Evolutionary conservation across 352 stramenopile species (phyloP).

Genomic region (Phytophthora colocasiae): DNA sequence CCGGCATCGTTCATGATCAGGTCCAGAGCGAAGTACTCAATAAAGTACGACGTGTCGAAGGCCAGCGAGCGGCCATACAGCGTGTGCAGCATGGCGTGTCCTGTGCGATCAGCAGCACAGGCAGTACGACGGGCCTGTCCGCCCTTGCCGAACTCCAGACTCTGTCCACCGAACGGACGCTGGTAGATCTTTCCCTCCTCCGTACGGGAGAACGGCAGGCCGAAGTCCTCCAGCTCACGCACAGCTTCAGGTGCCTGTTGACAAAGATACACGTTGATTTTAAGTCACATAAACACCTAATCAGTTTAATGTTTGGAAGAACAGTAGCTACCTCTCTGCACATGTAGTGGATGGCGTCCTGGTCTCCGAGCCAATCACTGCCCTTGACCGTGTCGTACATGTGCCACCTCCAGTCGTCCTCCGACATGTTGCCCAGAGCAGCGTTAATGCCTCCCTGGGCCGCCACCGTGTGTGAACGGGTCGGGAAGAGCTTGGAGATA

Average conservation of each 20-base stretch:
- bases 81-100: slow-evolving; percentile 98
- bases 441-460: slow-evolving; percentile 98
- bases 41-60: slow-evolving; percentile 98
- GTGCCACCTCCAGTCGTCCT: slow-evolving; percentile 97
- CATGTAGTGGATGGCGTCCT: slow-evolving; percentile 99
- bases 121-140: slow-evolving; percentile 95
- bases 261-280: slow-evolving; percentile 3
- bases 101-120: slow-evolving; percentile 95
- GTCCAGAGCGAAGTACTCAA: slow-evolving; percentile 98
- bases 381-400: slow-evolving; percentile 99
- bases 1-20: slow-evolving; percentile 94
- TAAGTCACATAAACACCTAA: slow-evolving; percentile 50
- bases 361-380: slow-evolving; percentile 97
- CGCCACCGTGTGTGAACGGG: slow-evolving; percentile 96
- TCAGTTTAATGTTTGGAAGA: slow-evolving; percentile 29
- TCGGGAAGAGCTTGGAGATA: slow-evolving; percentile 98
- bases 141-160: slow-evolving; percentile 96
- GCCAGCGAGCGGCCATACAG: slow-evolving; percentile 96
- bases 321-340: slow-evolving; percentile 81
- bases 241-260: slow-evolving; percentile 68
- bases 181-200: slow-evolving; percentile 98
- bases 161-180: slow-evolving; percentile 96
- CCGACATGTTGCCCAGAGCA: slow-evolving; percentile 96
- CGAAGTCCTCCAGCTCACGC: slow-evolving; percentile 96
- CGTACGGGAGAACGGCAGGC: slow-evolving; percentile 96